A percentile compares a stretch with the other conserved stretches of the same genome.
phyloP scores from a whole-genome alignment of 306 rosid genomes.

The Cicer yamashitae region DNA sequence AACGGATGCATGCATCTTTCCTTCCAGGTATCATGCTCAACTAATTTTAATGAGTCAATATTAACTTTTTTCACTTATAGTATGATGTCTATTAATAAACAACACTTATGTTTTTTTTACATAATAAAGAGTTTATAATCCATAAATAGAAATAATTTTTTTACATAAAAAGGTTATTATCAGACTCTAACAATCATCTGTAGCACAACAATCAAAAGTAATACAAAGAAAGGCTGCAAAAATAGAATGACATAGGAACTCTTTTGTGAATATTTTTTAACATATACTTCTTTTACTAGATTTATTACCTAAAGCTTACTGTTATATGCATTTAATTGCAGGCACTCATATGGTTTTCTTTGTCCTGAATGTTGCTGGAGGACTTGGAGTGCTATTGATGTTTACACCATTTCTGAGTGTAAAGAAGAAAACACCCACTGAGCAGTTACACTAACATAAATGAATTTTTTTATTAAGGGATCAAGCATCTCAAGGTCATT shows the following conservation, averaged over 20 bases:
- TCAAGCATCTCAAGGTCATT: not conserved
- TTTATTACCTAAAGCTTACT: not conserved
- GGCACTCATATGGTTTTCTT: constrained; percentile 46
- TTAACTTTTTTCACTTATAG: too few species aligned
- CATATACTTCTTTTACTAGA: not conserved
- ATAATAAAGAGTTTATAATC: not conserved
- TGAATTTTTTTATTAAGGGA: not conserved
- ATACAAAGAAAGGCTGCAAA: not conserved
- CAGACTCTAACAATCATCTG: too few species aligned
- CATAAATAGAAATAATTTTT: not conserved
- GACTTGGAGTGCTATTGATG: constrained; percentile 36
- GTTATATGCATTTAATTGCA: constrained; percentile 3
- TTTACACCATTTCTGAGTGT: constrained; percentile 39
- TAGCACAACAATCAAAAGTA: not conserved
- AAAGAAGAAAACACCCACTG: constrained; percentile 28
- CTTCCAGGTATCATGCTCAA: constrained; percentile 33
- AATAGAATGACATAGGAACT: not conserved
- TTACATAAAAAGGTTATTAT: too few species aligned
- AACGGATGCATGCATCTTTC: constrained; percentile 34
- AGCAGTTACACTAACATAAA: not conserved
- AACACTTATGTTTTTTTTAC: not conserved
- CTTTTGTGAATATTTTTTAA: too few species aligned
- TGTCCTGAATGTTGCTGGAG: constrained; percentile 34
- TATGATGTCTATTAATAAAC: not conserved
- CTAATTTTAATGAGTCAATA: not conserved